Conservation (phyloP, 768 basidiomycete species). For the Lactarius akahatsu region DNA sequence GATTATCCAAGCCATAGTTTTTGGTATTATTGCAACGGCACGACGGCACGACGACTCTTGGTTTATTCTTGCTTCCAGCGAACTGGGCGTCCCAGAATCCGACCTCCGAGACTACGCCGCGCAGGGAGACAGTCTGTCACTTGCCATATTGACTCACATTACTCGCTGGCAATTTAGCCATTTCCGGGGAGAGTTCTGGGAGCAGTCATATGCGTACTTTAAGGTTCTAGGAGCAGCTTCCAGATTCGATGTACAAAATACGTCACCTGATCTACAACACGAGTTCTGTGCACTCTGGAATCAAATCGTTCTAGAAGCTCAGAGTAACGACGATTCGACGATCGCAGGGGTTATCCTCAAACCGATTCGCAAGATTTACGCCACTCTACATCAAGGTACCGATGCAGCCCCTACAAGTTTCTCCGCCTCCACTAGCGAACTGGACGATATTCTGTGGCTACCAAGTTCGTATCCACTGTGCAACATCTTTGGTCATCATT, state of each 20-base stretch:
- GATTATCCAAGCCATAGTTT: neutral
- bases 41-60: neutral
- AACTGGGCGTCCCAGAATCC: neutral
- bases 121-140: neutral
- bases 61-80: neutral
- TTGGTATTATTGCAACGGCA: neutral
- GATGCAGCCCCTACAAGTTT: too few relatives aligned
- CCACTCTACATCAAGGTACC: too few relatives aligned
- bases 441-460: accelerated
- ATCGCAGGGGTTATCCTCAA: too few relatives aligned
- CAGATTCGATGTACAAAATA: neutral
- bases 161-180: neutral
- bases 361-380: too few relatives aligned
- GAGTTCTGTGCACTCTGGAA: neutral
- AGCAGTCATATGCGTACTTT: neutral
- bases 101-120: neutral
- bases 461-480: too few relatives aligned
- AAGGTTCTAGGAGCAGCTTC: neutral
- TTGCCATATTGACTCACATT: neutral
- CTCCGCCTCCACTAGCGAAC: too few relatives aligned
- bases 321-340: too few relatives aligned
- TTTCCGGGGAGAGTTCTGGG: neutral
- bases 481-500: too few relatives aligned
- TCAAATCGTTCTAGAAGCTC: neutral
- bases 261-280: neutral